Evolutionary conservation across 768 basidiomycete genomes (phyloP).

Genomic region (Pleurotus tuoliensis): DNA sequence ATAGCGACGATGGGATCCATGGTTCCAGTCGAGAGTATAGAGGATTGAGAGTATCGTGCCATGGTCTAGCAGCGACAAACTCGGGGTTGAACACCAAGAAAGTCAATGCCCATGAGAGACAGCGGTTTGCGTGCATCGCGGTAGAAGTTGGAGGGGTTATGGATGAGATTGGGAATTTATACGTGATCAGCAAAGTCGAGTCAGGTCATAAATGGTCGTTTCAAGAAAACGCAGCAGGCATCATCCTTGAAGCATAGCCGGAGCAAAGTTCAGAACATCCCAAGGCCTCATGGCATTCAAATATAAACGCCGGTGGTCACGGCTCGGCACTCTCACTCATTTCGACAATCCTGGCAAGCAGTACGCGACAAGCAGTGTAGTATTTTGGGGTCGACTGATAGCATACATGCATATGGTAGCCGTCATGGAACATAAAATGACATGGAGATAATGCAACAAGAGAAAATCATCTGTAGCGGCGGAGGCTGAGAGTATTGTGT

Average conservation of each 20-base stretch:
- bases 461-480: constrained; percentile 73
- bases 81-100: not conserved
- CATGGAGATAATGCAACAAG: constrained; percentile 8
- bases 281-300: not conserved
- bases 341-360: not conserved
- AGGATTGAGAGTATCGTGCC: not conserved
- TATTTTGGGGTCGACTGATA: not conserved
- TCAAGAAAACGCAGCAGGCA: constrained; percentile 6
- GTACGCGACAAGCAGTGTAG: not conserved
- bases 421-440: not conserved
- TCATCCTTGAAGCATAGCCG: not conserved
- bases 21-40: not conserved
- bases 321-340: not conserved
- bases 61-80: not conserved
- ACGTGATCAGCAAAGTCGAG: not conserved
- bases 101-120: not conserved
- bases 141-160: no score
- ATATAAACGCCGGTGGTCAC: not conserved
- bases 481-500: constrained; percentile 95
- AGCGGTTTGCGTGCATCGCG: not conserved
- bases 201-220: not conserved
- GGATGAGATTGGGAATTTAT: not conserved
- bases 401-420: constrained; percentile 1
- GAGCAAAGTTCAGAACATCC: not conserved
- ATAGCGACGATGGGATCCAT: not conserved